Evolutionary conservation across 164 flowering plant species (phyloP).

Genomic region (Chimonanthus salicifolius): DNA sequence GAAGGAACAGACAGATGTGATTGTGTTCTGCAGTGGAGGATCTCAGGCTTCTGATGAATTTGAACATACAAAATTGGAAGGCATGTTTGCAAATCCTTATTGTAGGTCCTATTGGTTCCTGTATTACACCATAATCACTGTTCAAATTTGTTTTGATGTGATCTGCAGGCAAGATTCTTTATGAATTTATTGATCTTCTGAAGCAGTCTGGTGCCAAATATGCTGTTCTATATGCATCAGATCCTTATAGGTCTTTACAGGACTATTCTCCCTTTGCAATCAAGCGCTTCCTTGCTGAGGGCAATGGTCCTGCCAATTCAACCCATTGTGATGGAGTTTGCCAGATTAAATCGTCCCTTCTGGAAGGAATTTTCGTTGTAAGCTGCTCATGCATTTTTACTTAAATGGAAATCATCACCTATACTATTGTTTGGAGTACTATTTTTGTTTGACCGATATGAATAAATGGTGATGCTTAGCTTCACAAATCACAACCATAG

Average conservation of each 20-base stretch:
- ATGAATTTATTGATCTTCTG: constrained; percentile 55
- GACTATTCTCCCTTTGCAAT: constrained; percentile 37
- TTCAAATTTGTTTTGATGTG: constrained; percentile 7
- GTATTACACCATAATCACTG: background rate
- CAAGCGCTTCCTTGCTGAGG: constrained; percentile 71
- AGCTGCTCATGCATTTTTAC: constrained; percentile 24
- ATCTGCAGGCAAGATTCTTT: constrained; percentile 54
- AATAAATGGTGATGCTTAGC: too few species aligned
- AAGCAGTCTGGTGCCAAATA: constrained; percentile 61
- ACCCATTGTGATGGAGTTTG: constrained; percentile 75
- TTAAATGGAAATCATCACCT: too few species aligned
- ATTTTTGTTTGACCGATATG: too few species aligned
- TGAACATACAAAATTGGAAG: constrained; percentile 41
- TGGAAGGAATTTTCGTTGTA: constrained; percentile 81
- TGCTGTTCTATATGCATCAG: constrained; percentile 72
- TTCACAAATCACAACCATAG: too few species aligned
- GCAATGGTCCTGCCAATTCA: constrained; percentile 39
- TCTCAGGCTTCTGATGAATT: constrained; percentile 24
- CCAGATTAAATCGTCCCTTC: constrained; percentile 69
- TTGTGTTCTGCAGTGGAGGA: constrained; percentile 54
- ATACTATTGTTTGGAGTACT: too few species aligned
- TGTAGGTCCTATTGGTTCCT: background rate
- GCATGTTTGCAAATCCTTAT: constrained; percentile 26
- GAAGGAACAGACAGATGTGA: constrained; percentile 44
- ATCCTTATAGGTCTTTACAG: constrained; percentile 44